phyloP scores from a whole-genome alignment of 352 stramenopile genomes.

The Paralagenidium karlingii region DNA sequence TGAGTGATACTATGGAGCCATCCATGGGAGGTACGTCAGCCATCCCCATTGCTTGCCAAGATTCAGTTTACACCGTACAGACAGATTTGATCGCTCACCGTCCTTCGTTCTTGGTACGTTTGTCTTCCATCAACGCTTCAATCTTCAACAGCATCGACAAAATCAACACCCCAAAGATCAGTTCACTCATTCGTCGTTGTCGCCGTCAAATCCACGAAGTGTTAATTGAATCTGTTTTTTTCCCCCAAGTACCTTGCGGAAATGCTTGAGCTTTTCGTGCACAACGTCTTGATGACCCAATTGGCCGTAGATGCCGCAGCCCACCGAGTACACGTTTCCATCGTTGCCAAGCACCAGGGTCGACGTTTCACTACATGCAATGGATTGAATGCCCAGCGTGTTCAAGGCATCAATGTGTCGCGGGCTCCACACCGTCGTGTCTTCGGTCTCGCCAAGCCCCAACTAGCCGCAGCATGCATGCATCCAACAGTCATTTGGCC shows the following conservation, averaged over 20 bases:
- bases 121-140: constrained; percentile 54
- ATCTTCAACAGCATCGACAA: constrained; percentile 18
- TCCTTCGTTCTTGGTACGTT: constrained; percentile 64
- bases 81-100: constrained; percentile 15
- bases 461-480: constrained; percentile 14
- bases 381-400: constrained; percentile 41
- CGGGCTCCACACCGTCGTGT: constrained; percentile 41
- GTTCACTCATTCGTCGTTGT: too few relatives aligned
- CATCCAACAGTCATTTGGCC: too few relatives aligned
- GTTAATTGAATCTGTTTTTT: neutral
- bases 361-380: constrained; percentile 46
- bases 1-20: constrained; percentile 26
- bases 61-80: too few relatives aligned
- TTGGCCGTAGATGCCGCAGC: constrained; percentile 42
- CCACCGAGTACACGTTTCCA: constrained; percentile 58
- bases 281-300: constrained; percentile 64
- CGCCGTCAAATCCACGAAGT: neutral
- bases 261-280: constrained; percentile 65
- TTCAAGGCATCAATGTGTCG: constrained; percentile 49
- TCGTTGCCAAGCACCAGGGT: constrained; percentile 57
- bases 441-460: constrained; percentile 24
- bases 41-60: too few relatives aligned
- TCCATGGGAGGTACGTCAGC: too few relatives aligned
- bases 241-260: constrained; percentile 34
- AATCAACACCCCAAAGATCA: neutral